These are phyloP conservation scores for Eucalyptus albens DNA, from an alignment of 345 rosid species.

Conservation along the genomic window DNA sequence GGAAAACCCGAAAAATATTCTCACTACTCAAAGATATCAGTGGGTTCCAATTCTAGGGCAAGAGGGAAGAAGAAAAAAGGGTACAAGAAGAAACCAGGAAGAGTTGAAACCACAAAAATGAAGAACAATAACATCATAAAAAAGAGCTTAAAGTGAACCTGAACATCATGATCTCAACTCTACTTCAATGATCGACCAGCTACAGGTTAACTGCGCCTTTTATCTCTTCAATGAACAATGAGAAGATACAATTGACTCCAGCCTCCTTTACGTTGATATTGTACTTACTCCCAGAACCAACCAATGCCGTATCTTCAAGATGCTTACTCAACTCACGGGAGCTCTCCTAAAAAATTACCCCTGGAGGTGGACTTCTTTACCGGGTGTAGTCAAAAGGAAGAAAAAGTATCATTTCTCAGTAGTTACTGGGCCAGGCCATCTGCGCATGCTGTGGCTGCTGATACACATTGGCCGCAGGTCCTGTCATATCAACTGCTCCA, in stretches of 20 bases:
- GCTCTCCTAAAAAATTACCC: constrained; percentile 20
- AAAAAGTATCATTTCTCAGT: constrained; percentile 32
- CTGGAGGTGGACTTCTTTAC: constrained; percentile 16
- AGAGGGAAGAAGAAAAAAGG: not conserved
- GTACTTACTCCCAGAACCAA: constrained; percentile 14
- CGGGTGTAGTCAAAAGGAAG: constrained; percentile 6
- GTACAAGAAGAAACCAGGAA: constrained; percentile 1
- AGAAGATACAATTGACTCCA: constrained; percentile 19
- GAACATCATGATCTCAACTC: constrained; percentile 25
- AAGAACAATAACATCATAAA: not conserved
- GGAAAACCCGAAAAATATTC: constrained; percentile 21
- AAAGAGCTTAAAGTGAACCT: constrained; percentile 11
- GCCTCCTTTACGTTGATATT: not conserved
- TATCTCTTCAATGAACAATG: constrained; percentile 14
- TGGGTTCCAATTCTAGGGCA: constrained; percentile 5
- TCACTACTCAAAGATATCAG: constrained; percentile 21
- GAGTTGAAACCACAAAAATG: not conserved
- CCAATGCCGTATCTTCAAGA: constrained; percentile 13
- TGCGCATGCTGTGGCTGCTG: constrained; percentile 94
- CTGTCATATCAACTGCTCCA: constrained; percentile 65
- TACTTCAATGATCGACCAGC: constrained; percentile 36
- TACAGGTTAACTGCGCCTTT: constrained; percentile 19
- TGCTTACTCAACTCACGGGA: not conserved
- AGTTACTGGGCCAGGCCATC: constrained; percentile 82
- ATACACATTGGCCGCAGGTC: constrained; percentile 59